Evolutionary conservation across 2,329 filamentous ascomycete genomes (phyloP).

Genomic region (Beauveria pseudobassiana): DNA sequence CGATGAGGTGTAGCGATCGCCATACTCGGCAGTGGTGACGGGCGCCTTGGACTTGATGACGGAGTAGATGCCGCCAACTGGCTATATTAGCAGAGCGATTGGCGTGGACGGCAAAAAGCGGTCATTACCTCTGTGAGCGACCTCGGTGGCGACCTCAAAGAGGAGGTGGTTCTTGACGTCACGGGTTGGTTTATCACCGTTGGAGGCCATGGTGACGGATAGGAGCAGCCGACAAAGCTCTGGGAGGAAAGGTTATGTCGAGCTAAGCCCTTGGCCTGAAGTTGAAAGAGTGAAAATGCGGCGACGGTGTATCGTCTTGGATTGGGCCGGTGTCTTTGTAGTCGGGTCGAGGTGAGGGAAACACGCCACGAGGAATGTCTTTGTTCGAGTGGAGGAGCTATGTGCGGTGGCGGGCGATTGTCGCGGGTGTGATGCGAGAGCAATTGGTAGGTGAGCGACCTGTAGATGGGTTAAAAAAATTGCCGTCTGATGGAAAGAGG

Average conservation of each 20-base stretch:
- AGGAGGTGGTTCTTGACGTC: constrained; percentile 94
- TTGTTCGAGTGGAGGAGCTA: not conserved
- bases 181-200: constrained; percentile 39
- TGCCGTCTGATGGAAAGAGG: not conserved
- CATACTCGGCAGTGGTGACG: constrained; percentile 97
- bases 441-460: not conserved
- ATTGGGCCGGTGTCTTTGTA: not conserved
- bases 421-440: not conserved
- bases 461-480: too few species aligned
- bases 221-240: not conserved
- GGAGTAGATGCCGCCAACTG: constrained; percentile 97
- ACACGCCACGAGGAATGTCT: not conserved
- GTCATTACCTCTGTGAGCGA: constrained; percentile 76
- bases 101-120: not conserved
- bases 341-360: not conserved
- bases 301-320: not conserved
- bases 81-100: constrained; percentile 5
- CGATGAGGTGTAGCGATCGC: constrained; percentile 94
- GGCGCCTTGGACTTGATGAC: constrained; percentile 98
- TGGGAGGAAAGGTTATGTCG: too few species aligned
- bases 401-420: not conserved
- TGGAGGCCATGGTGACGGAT: constrained; percentile 35
- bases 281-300: too few species aligned
- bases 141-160: constrained; percentile 95
- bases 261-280: too few species aligned